A percentile compares a stretch with the other conserved stretches of the same genome.
Conservation (phyloP, 2,329 filamentous ascomycete species). For the Aureobasidium sp. region DNA sequence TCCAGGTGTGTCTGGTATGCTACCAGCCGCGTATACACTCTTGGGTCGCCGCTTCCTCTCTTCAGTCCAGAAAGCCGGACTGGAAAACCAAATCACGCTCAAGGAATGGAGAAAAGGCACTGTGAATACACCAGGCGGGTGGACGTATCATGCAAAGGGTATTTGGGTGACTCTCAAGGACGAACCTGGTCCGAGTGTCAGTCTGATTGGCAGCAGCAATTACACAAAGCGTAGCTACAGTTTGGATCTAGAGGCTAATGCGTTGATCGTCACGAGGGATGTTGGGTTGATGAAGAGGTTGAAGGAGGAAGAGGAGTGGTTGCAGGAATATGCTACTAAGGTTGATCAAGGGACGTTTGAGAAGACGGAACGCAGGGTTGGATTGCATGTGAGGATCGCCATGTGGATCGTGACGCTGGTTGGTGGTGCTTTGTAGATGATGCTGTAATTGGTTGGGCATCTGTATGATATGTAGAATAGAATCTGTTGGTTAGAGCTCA, state of each 20-base stretch:
- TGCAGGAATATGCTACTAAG: slow-evolving; percentile 63
- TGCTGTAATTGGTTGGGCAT: not conserved
- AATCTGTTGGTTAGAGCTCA: not conserved
- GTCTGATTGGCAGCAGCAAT: slow-evolving; percentile 83
- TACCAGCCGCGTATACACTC: slow-evolving; percentile 87
- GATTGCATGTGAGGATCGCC: slow-evolving; percentile 73
- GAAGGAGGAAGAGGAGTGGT: slow-evolving; percentile 70
- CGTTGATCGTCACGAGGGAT: slow-evolving; percentile 74
- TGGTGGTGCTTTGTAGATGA: slow-evolving; percentile 68
- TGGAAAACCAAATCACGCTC: slow-evolving; percentile 55
- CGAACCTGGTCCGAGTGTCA: slow-evolving; percentile 61
- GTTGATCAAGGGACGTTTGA: slow-evolving; percentile 73
- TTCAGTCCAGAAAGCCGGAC: slow-evolving; percentile 44
- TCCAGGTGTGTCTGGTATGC: slow-evolving; percentile 76
- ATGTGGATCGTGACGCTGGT: slow-evolving; percentile 90
- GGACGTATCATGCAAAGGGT: slow-evolving; percentile 98
- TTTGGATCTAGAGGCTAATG: slow-evolving; percentile 83
- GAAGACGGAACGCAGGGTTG: slow-evolving; percentile 72
- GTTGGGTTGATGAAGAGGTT: slow-evolving; percentile 61
- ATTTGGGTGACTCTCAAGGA: slow-evolving; percentile 68
- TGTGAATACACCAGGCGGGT: slow-evolving; percentile 71
- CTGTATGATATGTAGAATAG: not conserved
- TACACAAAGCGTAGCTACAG: slow-evolving; percentile 93
- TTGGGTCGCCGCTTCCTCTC: slow-evolving; percentile 75
- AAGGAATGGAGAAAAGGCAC: slow-evolving; percentile 84